A percentile compares a stretch with the other conserved stretches of the same genome.
These are phyloP conservation scores for Mortierella polycephala DNA, from an alignment of 371 early-diverging fungal genomes.

Conservation along the genomic window DNA sequence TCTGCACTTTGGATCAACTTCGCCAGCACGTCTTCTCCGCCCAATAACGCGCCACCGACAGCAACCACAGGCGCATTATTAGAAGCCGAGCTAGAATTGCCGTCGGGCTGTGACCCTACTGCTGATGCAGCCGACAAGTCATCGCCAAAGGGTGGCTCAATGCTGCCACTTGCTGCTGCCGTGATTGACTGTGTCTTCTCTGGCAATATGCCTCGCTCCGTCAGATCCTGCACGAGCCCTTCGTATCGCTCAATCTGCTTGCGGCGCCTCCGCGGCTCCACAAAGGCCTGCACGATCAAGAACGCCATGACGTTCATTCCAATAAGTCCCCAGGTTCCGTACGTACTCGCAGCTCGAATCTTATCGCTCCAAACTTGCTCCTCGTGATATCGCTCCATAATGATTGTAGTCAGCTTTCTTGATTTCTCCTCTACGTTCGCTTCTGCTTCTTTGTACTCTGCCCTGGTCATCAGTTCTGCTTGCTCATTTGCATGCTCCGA, in stretches of 20 bases:
- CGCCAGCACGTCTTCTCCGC: conserved; percentile 37
- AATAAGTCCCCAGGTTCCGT: conserved; percentile 87
- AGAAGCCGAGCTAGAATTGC: neutral
- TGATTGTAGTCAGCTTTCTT: conserved; percentile 72
- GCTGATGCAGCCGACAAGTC: neutral
- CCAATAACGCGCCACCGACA: conserved; percentile 37
- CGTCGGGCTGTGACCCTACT: neutral
- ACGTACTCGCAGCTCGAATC: conserved; percentile 89
- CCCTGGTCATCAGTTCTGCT: conserved; percentile 69
- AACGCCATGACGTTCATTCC: conserved; percentile 77
- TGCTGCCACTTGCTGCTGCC: neutral
- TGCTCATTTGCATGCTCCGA: conserved; percentile 82
- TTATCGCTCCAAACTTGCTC: conserved; percentile 98
- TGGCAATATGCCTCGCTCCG: conserved; percentile 34
- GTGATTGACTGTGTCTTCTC: conserved; percentile 1
- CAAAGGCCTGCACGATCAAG: conserved; percentile 77
- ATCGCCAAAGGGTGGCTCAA: neutral
- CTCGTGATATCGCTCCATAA: conserved; percentile 85
- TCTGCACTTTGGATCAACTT: conserved; percentile 36
- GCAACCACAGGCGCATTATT: conserved; percentile 11
- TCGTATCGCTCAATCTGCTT: conserved; percentile 80
- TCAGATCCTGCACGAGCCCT: conserved; percentile 60
- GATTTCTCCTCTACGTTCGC: conserved; percentile 78
- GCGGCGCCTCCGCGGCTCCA: conserved; percentile 82
- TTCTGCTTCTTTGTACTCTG: conserved; percentile 68